These are phyloP conservation scores for Curvularia spicifera DNA, from an alignment of 2,329 filamentous ascomycete genomes.

Conservation along the genomic window DNA sequence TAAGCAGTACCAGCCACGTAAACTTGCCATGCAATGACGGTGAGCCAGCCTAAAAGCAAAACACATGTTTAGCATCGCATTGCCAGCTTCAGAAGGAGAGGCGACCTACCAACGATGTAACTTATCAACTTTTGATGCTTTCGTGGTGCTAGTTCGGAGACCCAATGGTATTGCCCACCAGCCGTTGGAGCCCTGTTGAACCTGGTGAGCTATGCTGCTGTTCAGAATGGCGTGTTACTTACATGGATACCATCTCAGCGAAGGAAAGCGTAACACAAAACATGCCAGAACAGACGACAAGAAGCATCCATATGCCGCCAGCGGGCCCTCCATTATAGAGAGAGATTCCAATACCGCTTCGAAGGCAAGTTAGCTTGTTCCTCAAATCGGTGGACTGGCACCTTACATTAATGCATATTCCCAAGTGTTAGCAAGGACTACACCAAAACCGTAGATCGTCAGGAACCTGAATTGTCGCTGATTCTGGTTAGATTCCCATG, in stretches of 20 bases:
- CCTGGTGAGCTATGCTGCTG: neutral
- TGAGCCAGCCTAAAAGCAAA: slow-evolving; percentile 46
- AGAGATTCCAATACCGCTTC: slow-evolving; percentile 9
- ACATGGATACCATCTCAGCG: slow-evolving; percentile 45
- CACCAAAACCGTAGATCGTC: slow-evolving; percentile 23
- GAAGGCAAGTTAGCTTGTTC: neutral
- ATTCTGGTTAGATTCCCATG: neutral
- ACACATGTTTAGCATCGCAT: neutral
- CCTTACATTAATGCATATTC: slow-evolving; percentile 25
- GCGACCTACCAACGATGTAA: slow-evolving; percentile 44
- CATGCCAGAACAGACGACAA: slow-evolving; percentile 24
- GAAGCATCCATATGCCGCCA: slow-evolving; percentile 35
- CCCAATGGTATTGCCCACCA: slow-evolving; percentile 31
- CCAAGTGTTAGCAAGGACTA: slow-evolving; percentile 24
- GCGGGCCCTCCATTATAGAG: slow-evolving; percentile 19
- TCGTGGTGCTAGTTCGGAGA: slow-evolving; percentile 46
- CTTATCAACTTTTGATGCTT: slow-evolving; percentile 49
- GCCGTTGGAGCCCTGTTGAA: slow-evolving; percentile 21
- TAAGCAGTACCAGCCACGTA: slow-evolving; percentile 35
- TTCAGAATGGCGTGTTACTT: neutral
- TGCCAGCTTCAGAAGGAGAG: slow-evolving; percentile 2
- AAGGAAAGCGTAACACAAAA: slow-evolving; percentile 33
- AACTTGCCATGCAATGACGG: slow-evolving; percentile 49
- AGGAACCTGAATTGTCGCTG: slow-evolving; percentile 24
- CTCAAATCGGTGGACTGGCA: neutral